Base-by-base conservation (phyloP, 306 rosid genomes). In the Echinosophora koreensis region DNA sequence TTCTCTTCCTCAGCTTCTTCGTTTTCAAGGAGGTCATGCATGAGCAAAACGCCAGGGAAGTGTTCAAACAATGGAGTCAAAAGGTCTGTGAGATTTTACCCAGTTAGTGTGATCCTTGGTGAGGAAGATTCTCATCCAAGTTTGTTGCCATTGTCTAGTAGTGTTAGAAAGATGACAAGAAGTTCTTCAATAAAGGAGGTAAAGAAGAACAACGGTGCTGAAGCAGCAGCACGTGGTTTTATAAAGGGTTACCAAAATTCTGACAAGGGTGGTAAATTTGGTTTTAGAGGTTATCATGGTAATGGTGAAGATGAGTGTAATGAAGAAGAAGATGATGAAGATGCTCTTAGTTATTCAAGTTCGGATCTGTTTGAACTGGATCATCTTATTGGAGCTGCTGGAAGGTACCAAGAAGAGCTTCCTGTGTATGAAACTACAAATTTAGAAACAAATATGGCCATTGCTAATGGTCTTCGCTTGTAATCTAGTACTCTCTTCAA, bases 391-490 rank as follows among this genome's bases (percentile, higher is more conserved):
- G 97, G 94, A 69, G 85, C 77, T 77, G 88, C 77, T 79, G 90
- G 84, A 42, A 89, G 90, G 81, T 92, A 88, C 51, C 80, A 81
- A 51, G 88, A 89, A 70, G 97, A 92, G 80, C 95, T 92, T 80
- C 95, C 95, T 0, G 97, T 92, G 73, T 92, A 89, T 76, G 97
- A 87, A 84, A 89, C 95, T 75, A 92, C 97, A 3, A 84, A 78
- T 82, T 70, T 92, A 34, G 87, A 82, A 79, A 90, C 90, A 8
- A 88, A 92, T 59, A 88, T 87, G 67, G 95, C 95, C 73, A 89
- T 92, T 78, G 94, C 93, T 17, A 84, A 84, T 76, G 91, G 97
- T 65, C 79, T 89, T 52, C 66, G 81, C 15, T 76, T 83, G 78
- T 90, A 88, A 78, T 56, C 2, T 47, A 42, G 62, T 17, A 17